phyloP scores from a whole-genome alignment of 768 basidiomycete genomes.

The Phanerochaete sordida region DNA sequence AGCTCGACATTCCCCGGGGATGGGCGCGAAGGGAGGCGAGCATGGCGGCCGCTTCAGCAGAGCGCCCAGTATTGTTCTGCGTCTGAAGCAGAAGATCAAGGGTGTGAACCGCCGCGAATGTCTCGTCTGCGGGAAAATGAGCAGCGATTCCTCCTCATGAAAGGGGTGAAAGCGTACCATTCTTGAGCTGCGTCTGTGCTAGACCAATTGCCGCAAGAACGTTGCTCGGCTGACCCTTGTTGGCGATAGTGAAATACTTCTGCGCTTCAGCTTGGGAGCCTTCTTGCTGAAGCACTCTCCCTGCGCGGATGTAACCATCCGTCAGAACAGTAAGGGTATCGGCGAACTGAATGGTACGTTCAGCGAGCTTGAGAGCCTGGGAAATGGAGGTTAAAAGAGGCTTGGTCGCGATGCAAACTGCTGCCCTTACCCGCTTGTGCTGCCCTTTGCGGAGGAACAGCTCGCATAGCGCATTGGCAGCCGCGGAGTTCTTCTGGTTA shows the following conservation, averaged over 20 bases:
- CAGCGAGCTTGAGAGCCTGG: conserved; percentile 88
- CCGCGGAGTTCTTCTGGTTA: conserved; percentile 74
- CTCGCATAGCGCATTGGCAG: conserved; percentile 81
- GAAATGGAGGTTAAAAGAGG: not conserved
- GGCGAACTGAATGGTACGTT: conserved; percentile 90
- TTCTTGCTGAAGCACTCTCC: conserved; percentile 73
- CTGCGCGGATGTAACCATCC: conserved; percentile 84
- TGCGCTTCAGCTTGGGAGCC: conserved; percentile 61
- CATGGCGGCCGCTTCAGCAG: conserved; percentile 82
- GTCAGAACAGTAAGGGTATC: conserved; percentile 83
- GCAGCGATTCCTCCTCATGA: not conserved
- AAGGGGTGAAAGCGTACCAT: conserved; percentile 47
- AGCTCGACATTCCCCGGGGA: conserved; percentile 71
- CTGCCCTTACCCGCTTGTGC: conserved; percentile 45
- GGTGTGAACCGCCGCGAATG: conserved; percentile 80
- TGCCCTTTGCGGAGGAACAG: conserved; percentile 73
- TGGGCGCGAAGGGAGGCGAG: conserved; percentile 86
- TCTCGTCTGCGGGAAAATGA: conserved; percentile 52
- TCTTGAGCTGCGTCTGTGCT: conserved; percentile 83
- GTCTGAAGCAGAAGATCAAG: conserved; percentile 74
- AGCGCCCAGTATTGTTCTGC: conserved; percentile 47
- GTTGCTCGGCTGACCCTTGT: conserved; percentile 69
- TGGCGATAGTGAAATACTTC: conserved; percentile 64
- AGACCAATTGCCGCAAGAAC: conserved; percentile 79
- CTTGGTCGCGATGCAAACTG: not conserved